Base-by-base conservation (phyloP, 306 rosid species). In the Cicer pinnatifidum region DNA sequence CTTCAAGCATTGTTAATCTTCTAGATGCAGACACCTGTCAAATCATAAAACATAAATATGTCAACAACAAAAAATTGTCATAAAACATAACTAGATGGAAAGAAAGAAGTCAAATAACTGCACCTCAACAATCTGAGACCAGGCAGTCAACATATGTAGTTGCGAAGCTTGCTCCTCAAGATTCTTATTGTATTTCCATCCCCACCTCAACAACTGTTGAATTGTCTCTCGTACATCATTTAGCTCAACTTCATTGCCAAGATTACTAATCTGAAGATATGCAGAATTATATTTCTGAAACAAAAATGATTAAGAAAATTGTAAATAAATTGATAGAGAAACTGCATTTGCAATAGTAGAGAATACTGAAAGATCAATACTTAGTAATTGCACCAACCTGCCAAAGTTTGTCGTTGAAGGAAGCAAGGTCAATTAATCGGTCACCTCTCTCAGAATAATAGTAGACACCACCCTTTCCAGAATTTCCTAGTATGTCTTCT, bases 101-200 rank as follows among this genome's bases (percentile, higher is more conserved):
- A 71, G 70, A 67, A 79, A 60, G 80, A 35, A 79, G 50, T 28
- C 44, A 67, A 79, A 64, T 78, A 35, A 79, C 54, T 28, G 53
- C 56, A 94, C 98, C 98, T 94, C 98, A 71, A 89, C 94, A 86
- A 89, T 84, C 83, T 91, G 97, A 28, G 97, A 91, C 98, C 98
- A 91, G 85, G 96, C 92, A 78, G 96, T 91, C 82, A 91, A 76
- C 98, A 91, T 83, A 81, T 94, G 98, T 68, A 94, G 97, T 69
- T 94, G 98, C 33, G 97, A 94, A 84, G 96, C 98, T 84, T 94
- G 98, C 78, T 94, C 98, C 88, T 94, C 98, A 59, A 94, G 96
- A 79, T 88, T 91, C 79, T 94, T 94, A 82, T 94, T 91, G 87
- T 91, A 85, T 84, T 89, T 94, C 98, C 98, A 94, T 13, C 96